Base-by-base conservation (phyloP, 768 basidiomycete species). In the Lanmaoa pseudosensibilis region DNA sequence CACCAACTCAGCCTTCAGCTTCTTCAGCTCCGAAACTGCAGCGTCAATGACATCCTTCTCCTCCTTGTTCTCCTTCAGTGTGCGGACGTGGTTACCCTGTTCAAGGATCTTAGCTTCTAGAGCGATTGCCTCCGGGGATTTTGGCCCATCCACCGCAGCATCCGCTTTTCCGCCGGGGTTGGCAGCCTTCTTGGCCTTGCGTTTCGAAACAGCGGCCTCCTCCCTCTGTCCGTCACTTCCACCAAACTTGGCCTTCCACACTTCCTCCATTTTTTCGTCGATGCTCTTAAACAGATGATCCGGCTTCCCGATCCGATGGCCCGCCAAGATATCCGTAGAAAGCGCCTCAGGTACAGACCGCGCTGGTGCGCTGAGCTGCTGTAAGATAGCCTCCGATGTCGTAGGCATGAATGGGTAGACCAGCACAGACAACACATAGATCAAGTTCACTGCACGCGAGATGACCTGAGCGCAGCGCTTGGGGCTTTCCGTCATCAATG, bases 321-420 rank as follows among this genome's bases (percentile, higher is more conserved):
- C 93, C 0, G 84, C 82, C 41, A 98, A 81, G 58, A 99, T 86
- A 69, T 98, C 97, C 62, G 83, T 85, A 6, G 81, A 76, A 61
- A 97, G 76, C 10, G 78, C 78, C 54, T 80, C 80, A 1, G 96
- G 91, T 3, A 96, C 86, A 10, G 81, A 77, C 33, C 96, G 86
- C 5, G 88, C 81, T 1, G 94, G 94, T 0, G 94, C 94, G 67
- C 97, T 92, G 60, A 98, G 82, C 67, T 99, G 97, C 19, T 71
- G 66, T 52, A 96, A 79, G 61, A 99, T 94, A 3, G 85, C 78
- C 25, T 83, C 84, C 36, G 89, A 86, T 0, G 92, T 96, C 13
- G 86, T 80, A 39, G 97, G 97, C 94, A 99, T 98, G 85, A 93
- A 99, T 0, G 97, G 96, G 69, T 94, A 88, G 61, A 93, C 74